These are phyloP conservation scores for Colletotrichum ledebouriae DNA, from an alignment of 2,329 filamentous ascomycete genomes.

Conservation along the genomic window DNA sequence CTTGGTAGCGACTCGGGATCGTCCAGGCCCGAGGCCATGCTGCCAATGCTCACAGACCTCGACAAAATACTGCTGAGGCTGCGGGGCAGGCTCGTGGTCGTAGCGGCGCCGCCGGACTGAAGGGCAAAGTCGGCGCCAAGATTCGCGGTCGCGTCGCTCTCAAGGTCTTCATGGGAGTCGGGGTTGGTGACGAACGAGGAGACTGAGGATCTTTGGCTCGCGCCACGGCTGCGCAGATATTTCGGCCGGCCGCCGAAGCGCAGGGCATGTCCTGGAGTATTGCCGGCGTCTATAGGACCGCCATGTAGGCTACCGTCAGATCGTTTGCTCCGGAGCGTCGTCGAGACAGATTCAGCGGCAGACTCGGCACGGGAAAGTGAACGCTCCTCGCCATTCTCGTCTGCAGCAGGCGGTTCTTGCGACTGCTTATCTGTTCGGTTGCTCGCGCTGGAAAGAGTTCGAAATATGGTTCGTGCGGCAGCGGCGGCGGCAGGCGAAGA, in stretches of 20 bases:
- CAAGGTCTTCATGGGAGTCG: conserved; percentile 70
- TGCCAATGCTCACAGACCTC: conserved; percentile 87
- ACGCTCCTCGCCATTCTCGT: conserved; percentile 47
- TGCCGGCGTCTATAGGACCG: conserved; percentile 58
- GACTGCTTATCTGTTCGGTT: conserved; percentile 45
- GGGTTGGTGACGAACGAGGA: conserved; percentile 70
- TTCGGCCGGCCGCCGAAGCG: conserved; percentile 64
- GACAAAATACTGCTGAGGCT: conserved; percentile 71
- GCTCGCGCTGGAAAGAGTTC: conserved; percentile 63
- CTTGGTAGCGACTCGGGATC: conserved; percentile 63
- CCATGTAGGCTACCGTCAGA: conserved; percentile 52
- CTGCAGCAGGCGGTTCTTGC: conserved; percentile 44
- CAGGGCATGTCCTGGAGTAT: conserved; percentile 61
- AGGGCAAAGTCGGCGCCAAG: conserved; percentile 81
- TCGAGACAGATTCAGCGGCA: conserved; percentile 44
- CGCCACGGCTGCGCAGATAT: conserved; percentile 69
- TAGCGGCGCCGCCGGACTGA: conserved; percentile 82
- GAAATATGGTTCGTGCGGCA: conserved; percentile 65
- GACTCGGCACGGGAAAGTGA: conserved; percentile 50
- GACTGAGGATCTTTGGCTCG: conserved; percentile 71
- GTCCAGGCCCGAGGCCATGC: conserved; percentile 84
- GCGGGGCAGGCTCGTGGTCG: conserved; percentile 65
- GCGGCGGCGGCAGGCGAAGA: conserved; percentile 70
- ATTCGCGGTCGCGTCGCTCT: conserved; percentile 81
- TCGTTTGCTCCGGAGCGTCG: conserved; percentile 49